Base-by-base conservation (phyloP, 2,329 filamentous ascomycete species). In the Stagonosporopsis rhizophila region DNA sequence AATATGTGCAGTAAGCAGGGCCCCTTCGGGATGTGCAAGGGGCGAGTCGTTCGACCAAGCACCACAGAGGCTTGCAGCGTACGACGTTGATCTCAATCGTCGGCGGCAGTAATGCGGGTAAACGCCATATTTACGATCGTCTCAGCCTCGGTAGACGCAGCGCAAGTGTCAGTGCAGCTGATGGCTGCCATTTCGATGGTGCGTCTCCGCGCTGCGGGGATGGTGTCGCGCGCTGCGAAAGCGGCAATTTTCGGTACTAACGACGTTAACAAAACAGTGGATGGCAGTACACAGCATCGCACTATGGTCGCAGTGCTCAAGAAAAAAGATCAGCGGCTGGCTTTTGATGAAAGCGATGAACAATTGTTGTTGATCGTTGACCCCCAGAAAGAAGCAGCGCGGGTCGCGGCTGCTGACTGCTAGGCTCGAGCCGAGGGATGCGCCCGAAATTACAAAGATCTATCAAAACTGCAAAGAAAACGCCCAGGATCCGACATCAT, bases 121-220 rank as follows among this genome's bases (percentile, higher is more conserved):
- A 44, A 34, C 3, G 22, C 37, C 30, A 44, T 50, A 17, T 17
- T 51, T 17, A 19, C 28, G 7, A 14, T 28, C 23, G 37, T 47
- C 50, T 28, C 44, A 56, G 56, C 65, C 65, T 62, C 56, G 60
- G 62, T 58, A 61, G 44, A 44, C 27, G 32, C 19, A 19, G 7
- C 40, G 22, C 11, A 40, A 30, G 37, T 41, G 35, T 39, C 46
- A 51, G 14, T 19, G 22, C 11, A 44, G 47, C 30, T 30, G 40
- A 4, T 19, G 22, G 30, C 47, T 25, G 28, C 42, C 19, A 40
- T 30, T 20, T 53, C 28, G 17, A 49, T 49, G 48, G 48, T 39
- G 44, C 39, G 44, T 39, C n/a, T 49, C 20, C 34, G 25, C 20
- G 17, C 28, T 52, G 55, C 55, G 55, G 55, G 55, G 55, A 48